A percentile compares a stretch with the other conserved stretches of the same genome.
These are phyloP conservation scores for Lenzites betulinus DNA, from an alignment of 768 basidiomycete species.

Conservation along the genomic window DNA sequence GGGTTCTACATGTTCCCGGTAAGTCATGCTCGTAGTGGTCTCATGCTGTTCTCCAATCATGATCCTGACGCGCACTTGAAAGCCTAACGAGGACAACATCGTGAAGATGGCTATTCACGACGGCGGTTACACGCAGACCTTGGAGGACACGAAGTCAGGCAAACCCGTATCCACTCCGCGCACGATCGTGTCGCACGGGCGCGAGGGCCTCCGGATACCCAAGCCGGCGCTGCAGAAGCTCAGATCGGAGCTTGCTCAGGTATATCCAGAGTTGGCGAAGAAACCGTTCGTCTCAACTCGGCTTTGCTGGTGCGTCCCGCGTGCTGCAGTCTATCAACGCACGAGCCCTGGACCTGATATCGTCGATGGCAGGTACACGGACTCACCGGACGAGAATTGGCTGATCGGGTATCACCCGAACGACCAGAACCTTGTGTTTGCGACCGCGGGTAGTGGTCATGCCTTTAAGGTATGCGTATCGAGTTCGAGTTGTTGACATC, in stretches of 20 bases:
- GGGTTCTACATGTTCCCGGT: constrained; percentile 89
- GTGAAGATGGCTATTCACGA: constrained; percentile 81
- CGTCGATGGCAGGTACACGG: constrained; percentile 72
- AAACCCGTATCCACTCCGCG: constrained; percentile 69
- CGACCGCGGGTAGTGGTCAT: constrained; percentile 88
- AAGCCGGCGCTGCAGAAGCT: constrained; percentile 50
- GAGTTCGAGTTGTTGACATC: background rate
- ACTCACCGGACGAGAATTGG: constrained; percentile 87
- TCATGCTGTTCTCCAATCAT: too few relatives aligned
- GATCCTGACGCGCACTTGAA: background rate
- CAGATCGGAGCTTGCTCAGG: constrained; percentile 48
- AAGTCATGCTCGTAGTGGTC: constrained; percentile 25
- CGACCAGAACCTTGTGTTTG: constrained; percentile 66
- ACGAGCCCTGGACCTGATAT: background rate
- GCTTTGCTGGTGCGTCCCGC: constrained; percentile 76
- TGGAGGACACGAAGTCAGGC: constrained; percentile 29
- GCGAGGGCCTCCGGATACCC: constrained; percentile 68
- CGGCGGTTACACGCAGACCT: constrained; percentile 63
- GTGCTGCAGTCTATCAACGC: background rate
- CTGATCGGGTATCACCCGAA: constrained; percentile 74
- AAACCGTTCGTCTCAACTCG: constrained; percentile 74
- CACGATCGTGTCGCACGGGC: constrained; percentile 62
- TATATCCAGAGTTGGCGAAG: constrained; percentile 79
- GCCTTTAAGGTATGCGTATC: constrained; percentile 67
- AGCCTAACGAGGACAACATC: constrained; percentile 70